Conservation (phyloP, 1,284 basidiomycete genomes). For the Boletus sp. region DNA sequence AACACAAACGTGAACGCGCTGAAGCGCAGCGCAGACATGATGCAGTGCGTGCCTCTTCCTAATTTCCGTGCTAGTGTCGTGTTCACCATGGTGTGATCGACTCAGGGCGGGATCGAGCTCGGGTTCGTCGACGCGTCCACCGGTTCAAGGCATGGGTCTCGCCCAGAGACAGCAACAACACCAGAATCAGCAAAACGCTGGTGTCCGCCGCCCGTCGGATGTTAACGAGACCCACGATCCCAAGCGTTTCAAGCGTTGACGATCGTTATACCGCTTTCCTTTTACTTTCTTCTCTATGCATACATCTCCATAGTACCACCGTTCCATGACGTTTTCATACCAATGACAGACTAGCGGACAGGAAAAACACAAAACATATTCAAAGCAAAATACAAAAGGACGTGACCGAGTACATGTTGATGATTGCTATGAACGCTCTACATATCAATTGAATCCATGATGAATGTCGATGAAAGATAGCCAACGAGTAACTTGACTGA, state of each 20-base stretch:
- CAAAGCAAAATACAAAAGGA: not conserved
- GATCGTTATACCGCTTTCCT: not conserved
- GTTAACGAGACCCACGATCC: slow-evolving; percentile 48
- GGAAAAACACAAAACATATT: not conserved
- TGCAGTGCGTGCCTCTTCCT: slow-evolving; percentile 41
- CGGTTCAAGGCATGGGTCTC: slow-evolving; percentile 50
- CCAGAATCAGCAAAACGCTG: slow-evolving; percentile 18
- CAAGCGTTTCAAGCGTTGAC: slow-evolving; percentile 52
- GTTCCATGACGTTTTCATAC: not conserved
- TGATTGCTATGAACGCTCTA: not conserved
- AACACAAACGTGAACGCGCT: slow-evolving; percentile 26
- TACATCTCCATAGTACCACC: not conserved
- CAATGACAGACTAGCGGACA: not conserved
- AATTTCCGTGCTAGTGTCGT: not conserved
- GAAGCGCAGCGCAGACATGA: slow-evolving; percentile 45
- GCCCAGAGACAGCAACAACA: slow-evolving; percentile 39
- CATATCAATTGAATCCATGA: not conserved
- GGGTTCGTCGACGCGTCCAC: slow-evolving; percentile 25
- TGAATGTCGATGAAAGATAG: too few species aligned
- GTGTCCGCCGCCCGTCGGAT: slow-evolving; percentile 43
- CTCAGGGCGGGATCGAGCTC: not conserved
- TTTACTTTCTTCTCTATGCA: not conserved
- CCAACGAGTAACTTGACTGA: slow-evolving; percentile 5
- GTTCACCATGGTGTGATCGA: slow-evolving; percentile 1
- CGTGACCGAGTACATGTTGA: not conserved